Conservation (phyloP, 805 yeast species). For the Pichia scutulata region DNA sequence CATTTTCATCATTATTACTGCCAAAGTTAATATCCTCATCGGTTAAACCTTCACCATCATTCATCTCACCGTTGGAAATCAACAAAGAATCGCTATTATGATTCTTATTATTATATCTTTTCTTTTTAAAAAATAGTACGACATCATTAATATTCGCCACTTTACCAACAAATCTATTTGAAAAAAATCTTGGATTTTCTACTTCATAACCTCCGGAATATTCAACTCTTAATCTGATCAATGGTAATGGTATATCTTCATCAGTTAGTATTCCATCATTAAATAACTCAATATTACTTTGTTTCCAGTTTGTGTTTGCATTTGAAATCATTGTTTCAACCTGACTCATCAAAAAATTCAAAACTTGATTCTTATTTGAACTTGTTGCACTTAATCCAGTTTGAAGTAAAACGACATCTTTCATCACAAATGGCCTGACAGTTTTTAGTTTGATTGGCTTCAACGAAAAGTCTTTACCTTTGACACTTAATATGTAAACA, state of each 20-base stretch:
- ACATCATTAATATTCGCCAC: constrained; percentile 92
- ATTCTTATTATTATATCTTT: constrained; percentile 13
- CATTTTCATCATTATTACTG: constrained; percentile 20
- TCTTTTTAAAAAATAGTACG: constrained; percentile 53
- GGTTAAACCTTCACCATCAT: constrained; percentile 30
- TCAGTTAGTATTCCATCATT: constrained; percentile 25
- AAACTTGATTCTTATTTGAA: constrained; percentile 52
- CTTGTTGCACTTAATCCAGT: constrained; percentile 53
- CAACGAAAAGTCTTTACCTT: constrained; percentile 46
- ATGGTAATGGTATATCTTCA: constrained; percentile 60
- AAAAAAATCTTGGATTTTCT: constrained; percentile 82
- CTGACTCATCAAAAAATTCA: constrained; percentile 48
- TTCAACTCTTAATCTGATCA: constrained; percentile 77
- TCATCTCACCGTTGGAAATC: constrained; percentile 12
- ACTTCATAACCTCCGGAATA: constrained; percentile 88
- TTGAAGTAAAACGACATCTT: constrained; percentile 48
- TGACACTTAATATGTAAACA: constrained; percentile 62
- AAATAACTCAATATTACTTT: constrained; percentile 21
- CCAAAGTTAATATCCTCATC: constrained; percentile 3
- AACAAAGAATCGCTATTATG: background rate
- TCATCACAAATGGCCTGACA: constrained; percentile 77
- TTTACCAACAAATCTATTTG: constrained; percentile 81
- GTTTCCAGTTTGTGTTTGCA: constrained; percentile 46
- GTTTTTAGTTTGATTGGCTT: constrained; percentile 60
- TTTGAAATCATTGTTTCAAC: constrained; percentile 60